phyloP scores from a whole-genome alignment of 768 basidiomycete genomes.

The Steccherinum ochraceum region DNA sequence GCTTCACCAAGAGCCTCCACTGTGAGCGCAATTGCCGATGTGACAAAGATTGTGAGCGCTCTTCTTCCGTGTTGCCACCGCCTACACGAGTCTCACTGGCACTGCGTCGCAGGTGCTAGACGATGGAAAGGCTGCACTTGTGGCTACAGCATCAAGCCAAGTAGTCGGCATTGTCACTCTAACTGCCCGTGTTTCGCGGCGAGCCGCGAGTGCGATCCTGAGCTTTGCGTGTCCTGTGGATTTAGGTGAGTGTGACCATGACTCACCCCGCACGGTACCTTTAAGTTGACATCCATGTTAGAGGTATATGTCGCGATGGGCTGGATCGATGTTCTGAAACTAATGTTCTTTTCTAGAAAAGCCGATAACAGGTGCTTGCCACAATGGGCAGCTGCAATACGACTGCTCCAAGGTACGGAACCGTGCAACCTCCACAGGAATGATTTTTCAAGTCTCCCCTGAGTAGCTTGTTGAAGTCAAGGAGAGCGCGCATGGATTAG shows the following conservation, averaged over 20 bases:
- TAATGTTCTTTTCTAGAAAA: background rate
- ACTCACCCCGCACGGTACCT: background rate
- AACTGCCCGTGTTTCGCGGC: slow-evolving; percentile 48
- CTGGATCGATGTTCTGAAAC: no score
- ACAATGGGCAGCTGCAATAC: slow-evolving; percentile 44
- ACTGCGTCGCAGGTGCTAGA: slow-evolving; percentile 37
- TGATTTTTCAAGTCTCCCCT: background rate
- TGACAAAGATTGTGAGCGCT: slow-evolving; percentile 36
- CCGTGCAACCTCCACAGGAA: no score
- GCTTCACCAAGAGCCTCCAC: slow-evolving; percentile 41
- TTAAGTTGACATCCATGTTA: background rate
- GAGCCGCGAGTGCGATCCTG: slow-evolving; percentile 63
- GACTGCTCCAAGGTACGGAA: slow-evolving; percentile 29
- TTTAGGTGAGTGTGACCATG: slow-evolving; percentile 33
- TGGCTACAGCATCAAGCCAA: slow-evolving; percentile 24
- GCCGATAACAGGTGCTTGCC: slow-evolving; percentile 24
- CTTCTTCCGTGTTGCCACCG: background rate
- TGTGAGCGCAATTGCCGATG: slow-evolving; percentile 57
- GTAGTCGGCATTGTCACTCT: slow-evolving; percentile 16
- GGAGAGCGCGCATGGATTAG: slow-evolving; percentile 32
- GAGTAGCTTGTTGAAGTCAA: slow-evolving; percentile 12
- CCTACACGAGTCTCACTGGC: background rate
- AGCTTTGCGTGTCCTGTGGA: slow-evolving; percentile 48
- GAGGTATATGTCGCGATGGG: background rate
- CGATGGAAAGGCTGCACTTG: slow-evolving; percentile 57